phyloP scores from a whole-genome alignment of 108 stramenopile species.

The Pseudonitzschia pungens region DNA sequence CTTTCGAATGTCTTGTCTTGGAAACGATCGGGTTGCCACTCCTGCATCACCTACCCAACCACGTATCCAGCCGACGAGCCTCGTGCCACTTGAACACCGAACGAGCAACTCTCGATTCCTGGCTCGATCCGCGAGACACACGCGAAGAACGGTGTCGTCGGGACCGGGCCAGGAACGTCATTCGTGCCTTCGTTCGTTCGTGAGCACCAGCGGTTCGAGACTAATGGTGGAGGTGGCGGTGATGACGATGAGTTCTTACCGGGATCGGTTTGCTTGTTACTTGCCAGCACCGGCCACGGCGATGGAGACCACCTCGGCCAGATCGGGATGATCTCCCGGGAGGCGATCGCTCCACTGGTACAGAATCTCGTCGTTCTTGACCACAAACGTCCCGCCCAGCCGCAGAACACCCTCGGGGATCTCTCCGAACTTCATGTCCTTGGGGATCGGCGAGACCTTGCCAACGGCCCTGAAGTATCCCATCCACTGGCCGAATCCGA shows the following conservation, averaged over 20 bases:
- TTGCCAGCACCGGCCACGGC: slow-evolving; percentile 17
- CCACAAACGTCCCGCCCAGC: slow-evolving; percentile 85
- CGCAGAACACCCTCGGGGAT: slow-evolving; percentile 81
- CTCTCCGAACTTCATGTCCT: slow-evolving; percentile 70
- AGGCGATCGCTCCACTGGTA: slow-evolving; percentile 81
- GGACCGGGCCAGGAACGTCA: background rate
- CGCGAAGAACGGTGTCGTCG: background rate
- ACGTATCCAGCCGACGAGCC: no score
- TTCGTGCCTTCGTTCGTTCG: background rate
- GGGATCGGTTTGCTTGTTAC: background rate
- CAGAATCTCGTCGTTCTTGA: slow-evolving; percentile 61
- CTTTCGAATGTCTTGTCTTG: no score
- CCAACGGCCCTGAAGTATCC: slow-evolving; percentile 58
- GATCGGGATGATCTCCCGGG: slow-evolving; percentile 81
- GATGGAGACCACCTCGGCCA: slow-evolving; percentile 52
- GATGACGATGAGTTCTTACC: no score
- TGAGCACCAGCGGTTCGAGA: no score
- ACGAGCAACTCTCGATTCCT: no score
- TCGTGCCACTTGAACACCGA: no score
- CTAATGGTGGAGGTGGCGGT: no score
- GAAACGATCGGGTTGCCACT: no score
- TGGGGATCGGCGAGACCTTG: slow-evolving; percentile 65
- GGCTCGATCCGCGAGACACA: no score
- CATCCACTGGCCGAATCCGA: slow-evolving; percentile 40
- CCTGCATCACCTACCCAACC: no score